Evolutionary conservation across 129 eudicot genomes (phyloP).

Genomic region (Chrysanthemum seticuspe): DNA sequence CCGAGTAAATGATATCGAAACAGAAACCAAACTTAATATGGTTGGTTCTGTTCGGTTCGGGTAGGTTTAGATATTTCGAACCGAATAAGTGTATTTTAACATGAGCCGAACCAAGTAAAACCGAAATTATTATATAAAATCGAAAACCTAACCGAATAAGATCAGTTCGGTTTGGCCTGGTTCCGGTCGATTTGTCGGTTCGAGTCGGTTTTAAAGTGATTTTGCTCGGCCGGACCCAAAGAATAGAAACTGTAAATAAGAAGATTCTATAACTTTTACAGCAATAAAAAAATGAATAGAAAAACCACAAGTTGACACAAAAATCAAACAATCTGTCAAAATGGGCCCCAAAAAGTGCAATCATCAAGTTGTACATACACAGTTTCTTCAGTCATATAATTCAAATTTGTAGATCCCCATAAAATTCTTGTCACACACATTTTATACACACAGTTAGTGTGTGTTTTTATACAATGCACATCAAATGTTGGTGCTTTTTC

Average conservation of each 20-base stretch:
- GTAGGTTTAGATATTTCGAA: no score
- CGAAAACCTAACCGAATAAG: no score
- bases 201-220: no score
- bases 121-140: no score
- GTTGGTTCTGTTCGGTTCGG: no score
- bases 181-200: no score
- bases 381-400: conserved; percentile 3
- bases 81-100: no score
- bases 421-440: conserved; percentile 4
- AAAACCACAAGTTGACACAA: not conserved
- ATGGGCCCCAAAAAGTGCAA: conserved; percentile 29
- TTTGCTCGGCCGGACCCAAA: no score
- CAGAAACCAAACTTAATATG: no score
- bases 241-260: conserved; percentile 24
- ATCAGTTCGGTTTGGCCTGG: no score
- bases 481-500: conserved; percentile 35
- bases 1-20: no score
- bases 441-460: not conserved
- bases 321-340: conserved; percentile 7
- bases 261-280: conserved; percentile 22
- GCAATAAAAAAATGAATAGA: not conserved
- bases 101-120: no score
- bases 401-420: conserved; percentile 31
- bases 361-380: conserved; percentile 24
- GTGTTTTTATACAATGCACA: conserved; percentile 28